Evolutionary conservation across 2,329 filamentous ascomycete genomes (phyloP).

Genomic region (Penicillium decumbens): DNA sequence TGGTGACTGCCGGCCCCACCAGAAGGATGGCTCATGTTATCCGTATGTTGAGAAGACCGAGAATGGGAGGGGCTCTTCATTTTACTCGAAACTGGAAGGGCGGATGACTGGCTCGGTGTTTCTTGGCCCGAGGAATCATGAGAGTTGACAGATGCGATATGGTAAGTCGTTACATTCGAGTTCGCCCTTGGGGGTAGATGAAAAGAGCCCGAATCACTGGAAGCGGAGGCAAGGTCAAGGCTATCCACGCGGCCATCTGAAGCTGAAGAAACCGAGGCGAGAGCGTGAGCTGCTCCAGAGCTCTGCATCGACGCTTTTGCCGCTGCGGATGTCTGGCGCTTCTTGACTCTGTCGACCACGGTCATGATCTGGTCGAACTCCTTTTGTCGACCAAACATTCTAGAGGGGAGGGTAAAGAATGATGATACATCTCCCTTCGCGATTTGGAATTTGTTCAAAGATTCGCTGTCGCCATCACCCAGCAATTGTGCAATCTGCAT

Average conservation of each 20-base stretch:
- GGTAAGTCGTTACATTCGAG: constrained; percentile 32
- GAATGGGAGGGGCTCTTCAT: constrained; percentile 38
- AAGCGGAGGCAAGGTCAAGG: constrained; percentile 50
- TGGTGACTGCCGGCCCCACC: constrained; percentile 29
- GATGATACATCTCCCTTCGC: constrained; percentile 84
- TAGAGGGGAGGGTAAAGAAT: constrained; percentile 78
- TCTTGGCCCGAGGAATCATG: constrained; percentile 31
- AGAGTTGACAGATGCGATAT: constrained; percentile 28
- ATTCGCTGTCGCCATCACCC: constrained; percentile 66
- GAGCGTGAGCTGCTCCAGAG: constrained; percentile 43
- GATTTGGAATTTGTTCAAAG: constrained; percentile 68
- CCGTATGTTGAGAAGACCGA: constrained; percentile 34
- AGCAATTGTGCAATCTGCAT: constrained; percentile 68
- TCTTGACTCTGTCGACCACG: constrained; percentile 72
- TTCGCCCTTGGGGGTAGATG: constrained; percentile 37
- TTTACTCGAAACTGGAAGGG: constrained; percentile 19
- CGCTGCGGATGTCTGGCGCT: constrained; percentile 51
- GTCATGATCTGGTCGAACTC: constrained; percentile 67
- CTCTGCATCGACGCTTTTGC: constrained; percentile 31
- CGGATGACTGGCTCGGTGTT: constrained; percentile 3
- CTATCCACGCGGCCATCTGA: constrained; percentile 50
- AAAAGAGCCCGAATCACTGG: constrained; percentile 51
- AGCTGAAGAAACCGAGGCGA: constrained; percentile 52
- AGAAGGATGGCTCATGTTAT: constrained; percentile 38
- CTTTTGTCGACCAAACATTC: constrained; percentile 72